Evolutionary conservation across 169 alveolate species (phyloP).

Genomic region (Cryptosporidium tyzzeri): DNA sequence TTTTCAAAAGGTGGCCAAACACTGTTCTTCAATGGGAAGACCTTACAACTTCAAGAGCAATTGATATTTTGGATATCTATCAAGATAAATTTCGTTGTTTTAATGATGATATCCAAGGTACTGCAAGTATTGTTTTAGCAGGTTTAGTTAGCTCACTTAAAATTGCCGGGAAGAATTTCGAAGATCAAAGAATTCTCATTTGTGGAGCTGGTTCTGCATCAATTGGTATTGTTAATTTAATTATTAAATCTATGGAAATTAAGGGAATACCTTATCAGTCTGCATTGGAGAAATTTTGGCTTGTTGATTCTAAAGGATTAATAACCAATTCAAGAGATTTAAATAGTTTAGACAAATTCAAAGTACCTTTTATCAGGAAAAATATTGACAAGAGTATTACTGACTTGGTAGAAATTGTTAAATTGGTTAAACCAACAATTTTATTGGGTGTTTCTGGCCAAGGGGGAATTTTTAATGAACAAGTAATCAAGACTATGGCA

Average conservation of each 20-base stretch:
- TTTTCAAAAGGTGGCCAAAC: constrained; percentile 79
- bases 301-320: constrained; percentile 81
- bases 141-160: constrained; percentile 76
- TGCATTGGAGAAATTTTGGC: constrained; percentile 74
- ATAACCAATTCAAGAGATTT: constrained; percentile 73
- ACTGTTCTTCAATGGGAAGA: constrained; percentile 81
- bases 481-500: constrained; percentile 61
- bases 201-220: constrained; percentile 84
- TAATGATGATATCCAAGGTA: constrained; percentile 85
- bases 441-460: constrained; percentile 79
- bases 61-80: constrained; percentile 73
- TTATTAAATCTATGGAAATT: constrained; percentile 69
- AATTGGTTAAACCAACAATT: constrained; percentile 75
- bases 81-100: constrained; percentile 77
- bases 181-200: constrained; percentile 78
- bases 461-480: constrained; percentile 69
- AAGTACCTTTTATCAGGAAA: constrained; percentile 68
- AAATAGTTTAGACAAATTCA: constrained; percentile 62
- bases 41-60: constrained; percentile 77
- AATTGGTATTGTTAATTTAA: constrained; percentile 77
- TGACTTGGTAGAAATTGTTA: constrained; percentile 61
- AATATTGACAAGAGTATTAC: constrained; percentile 58
- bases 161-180: constrained; percentile 44
- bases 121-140: constrained; percentile 82
- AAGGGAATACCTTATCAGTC: constrained; percentile 50